Base-by-base conservation (phyloP, 1,284 basidiomycete species). In the Ganoderma meredithae region DNA sequence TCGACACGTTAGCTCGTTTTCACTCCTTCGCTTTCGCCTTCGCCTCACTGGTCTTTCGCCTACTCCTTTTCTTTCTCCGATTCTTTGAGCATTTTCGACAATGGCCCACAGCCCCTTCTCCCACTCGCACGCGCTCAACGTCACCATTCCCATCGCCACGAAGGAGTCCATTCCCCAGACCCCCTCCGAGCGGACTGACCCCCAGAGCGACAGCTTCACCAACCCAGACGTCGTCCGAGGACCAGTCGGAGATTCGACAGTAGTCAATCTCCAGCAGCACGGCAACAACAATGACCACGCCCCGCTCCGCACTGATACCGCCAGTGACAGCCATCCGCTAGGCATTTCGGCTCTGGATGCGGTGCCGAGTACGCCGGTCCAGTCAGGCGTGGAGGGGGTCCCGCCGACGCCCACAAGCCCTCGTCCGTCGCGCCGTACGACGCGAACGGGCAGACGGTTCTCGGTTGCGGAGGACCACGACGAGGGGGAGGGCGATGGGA, bases 121-220 rank as follows among this genome's bases (percentile, higher is more conserved):
- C 22, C 67, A 63, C 27, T 31, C 40, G 31, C 63, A 64, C 56
- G 64, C 25, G 17, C 67, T 65, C n/a, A 56, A 44, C 40, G 6
- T 69, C 44, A 17, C 31, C 63, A 68, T 65, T 27, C 49, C 60
- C 64, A 33, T 25, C 25, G 22, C 39, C 62, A 25, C n/a, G 8
- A 19, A 27, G n/a, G 62, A 40, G 19, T 5, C 40, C 22, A 22
- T 63, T 10, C 33, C 62, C 13, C 33, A 55, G 36, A 63, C 33
- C 36, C 62, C 60, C 3, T 15, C 17, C 13, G 62, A 63, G 49
- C 62, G 36, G 25, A 25, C 22, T 12, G 22, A 13, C 13, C n/a
- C n/a, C 36, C 12, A 22, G 6, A 39, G 10, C 49, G 22, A 49
- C 5, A 55, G 27, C 19, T 27, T 31, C 36, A 33, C 47, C 17